Evolutionary conservation across 495 filamentous ascomycete genomes (phyloP).

Genomic region (Xylaria telfairii): DNA sequence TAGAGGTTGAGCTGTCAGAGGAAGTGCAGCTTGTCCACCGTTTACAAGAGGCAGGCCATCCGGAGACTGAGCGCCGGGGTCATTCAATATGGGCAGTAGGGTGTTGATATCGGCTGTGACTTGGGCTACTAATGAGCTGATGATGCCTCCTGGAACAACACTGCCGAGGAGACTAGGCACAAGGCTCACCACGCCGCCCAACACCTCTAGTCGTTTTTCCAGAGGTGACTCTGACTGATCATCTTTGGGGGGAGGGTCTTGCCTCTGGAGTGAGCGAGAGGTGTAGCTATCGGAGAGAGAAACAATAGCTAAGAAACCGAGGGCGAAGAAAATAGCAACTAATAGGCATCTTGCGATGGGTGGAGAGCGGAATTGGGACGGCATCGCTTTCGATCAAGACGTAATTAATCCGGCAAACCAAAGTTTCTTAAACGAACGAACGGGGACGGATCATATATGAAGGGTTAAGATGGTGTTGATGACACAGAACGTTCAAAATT

Average conservation of each 20-base stretch:
- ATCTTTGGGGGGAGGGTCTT: not conserved
- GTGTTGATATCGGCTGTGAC: conserved; percentile 23
- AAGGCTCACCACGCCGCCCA: conserved; percentile 14
- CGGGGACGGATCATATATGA: not conserved
- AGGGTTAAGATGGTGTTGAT: conserved; percentile 19
- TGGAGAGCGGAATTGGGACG: conserved; percentile 23
- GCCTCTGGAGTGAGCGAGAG: not conserved
- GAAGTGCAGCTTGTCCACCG: conserved; percentile 13
- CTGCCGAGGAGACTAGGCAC: conserved; percentile 20
- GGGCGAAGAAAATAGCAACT: conserved; percentile 16
- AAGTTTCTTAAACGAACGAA: not conserved
- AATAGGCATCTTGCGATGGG: conserved; percentile 29
- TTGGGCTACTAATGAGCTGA: conserved; percentile 22
- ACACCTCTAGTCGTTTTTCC: conserved; percentile 22
- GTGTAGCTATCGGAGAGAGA: conserved; percentile 7
- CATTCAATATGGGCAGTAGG: not conserved
- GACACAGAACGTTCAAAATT: conserved; percentile 31
- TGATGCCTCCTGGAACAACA: conserved; percentile 15
- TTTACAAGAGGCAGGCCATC: conserved; percentile 26
- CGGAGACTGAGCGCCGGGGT: conserved; percentile 16
- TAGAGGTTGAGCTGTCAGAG: conserved; percentile 22
- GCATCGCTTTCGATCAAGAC: conserved; percentile 19
- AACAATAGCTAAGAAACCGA: conserved; percentile 23
- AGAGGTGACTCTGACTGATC: not conserved
- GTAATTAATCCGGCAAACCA: not conserved